Percentiles rank a stretch among this genome's conserved stretches.
Evolutionary conservation across 2,329 filamentous ascomycete species (phyloP).

Genomic region (Xylaria polymorpha): DNA sequence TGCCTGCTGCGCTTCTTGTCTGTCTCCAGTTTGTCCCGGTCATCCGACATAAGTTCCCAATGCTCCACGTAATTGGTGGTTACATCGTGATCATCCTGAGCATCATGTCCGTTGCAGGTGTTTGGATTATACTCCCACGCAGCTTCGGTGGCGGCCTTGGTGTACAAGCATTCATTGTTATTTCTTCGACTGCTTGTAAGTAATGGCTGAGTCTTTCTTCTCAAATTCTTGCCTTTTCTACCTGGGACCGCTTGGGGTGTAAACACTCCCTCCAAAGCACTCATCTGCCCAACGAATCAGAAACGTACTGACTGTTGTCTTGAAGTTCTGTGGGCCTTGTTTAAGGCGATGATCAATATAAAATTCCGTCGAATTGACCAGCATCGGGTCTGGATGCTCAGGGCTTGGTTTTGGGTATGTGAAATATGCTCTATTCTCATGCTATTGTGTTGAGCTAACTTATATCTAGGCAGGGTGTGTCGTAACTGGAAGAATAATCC

Average conservation of each 20-base stretch:
- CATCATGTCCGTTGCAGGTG: conserved; percentile 58
- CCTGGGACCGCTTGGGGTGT: too few species aligned
- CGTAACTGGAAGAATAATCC: conserved; percentile 63
- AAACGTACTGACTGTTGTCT: not conserved
- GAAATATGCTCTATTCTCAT: not conserved
- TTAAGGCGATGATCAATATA: conserved; percentile 67
- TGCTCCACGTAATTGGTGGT: conserved; percentile 70
- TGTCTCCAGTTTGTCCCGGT: conserved; percentile 62
- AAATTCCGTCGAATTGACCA: conserved; percentile 70
- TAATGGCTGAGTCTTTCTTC: not conserved
- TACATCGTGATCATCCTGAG: conserved; percentile 64
- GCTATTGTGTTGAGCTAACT: not conserved
- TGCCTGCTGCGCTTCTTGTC: conserved; percentile 55
- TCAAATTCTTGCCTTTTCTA: not conserved
- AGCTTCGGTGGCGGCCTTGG: conserved; percentile 66
- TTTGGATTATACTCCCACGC: conserved; percentile 62
- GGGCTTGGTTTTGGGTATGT: conserved; percentile 62
- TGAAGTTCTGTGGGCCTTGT: conserved; percentile 15
- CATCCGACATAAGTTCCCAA: conserved; percentile 59
- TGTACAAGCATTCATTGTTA: conserved; percentile 58
- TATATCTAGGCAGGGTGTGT: conserved; percentile 57
- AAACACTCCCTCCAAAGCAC: not conserved
- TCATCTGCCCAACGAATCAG: not conserved
- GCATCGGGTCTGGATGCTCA: conserved; percentile 73
- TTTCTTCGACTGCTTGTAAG: conserved; percentile 50